Evolutionary conservation across 768 basidiomycete genomes (phyloP).

Genomic region (Tricholoma hemisulphureum): DNA sequence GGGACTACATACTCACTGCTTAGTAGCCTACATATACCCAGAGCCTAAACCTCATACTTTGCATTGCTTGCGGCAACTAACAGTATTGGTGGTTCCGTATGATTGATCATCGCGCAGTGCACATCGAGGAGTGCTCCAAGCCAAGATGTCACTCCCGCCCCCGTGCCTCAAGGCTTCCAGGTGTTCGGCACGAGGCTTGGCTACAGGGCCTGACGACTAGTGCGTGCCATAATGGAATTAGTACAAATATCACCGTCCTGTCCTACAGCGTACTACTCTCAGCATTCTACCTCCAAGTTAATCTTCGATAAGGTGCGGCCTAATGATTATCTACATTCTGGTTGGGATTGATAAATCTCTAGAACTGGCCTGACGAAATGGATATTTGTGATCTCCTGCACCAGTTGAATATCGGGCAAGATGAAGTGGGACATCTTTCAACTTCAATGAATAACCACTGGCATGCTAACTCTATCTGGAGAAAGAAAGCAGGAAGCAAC

Average conservation of each 20-base stretch:
- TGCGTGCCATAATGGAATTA: neutral
- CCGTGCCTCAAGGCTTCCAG: neutral
- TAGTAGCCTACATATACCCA: no score
- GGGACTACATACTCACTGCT: no score
- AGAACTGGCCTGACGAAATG: constrained; percentile 30
- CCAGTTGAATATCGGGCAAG: constrained; percentile 46
- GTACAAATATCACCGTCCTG: neutral
- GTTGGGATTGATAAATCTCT: neutral
- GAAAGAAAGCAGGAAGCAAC: constrained; percentile 43
- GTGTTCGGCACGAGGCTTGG: neutral
- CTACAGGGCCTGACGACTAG: neutral
- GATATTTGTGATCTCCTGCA: constrained; percentile 56
- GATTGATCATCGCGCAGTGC: no score
- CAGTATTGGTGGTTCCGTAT: no score
- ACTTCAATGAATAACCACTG: constrained; percentile 8
- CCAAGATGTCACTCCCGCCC: no score
- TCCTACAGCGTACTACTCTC: neutral
- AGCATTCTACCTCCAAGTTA: no score
- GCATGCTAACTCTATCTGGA: constrained; percentile 35
- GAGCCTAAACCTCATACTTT: no score
- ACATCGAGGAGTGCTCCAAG: no score
- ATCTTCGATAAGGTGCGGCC: neutral
- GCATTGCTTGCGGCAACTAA: no score
- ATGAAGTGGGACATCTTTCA: constrained; percentile 25
- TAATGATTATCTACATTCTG: no score